Base-by-base conservation (phyloP, 2,329 filamentous ascomycete genomes). In the Sphaerulina vaccinii region DNA sequence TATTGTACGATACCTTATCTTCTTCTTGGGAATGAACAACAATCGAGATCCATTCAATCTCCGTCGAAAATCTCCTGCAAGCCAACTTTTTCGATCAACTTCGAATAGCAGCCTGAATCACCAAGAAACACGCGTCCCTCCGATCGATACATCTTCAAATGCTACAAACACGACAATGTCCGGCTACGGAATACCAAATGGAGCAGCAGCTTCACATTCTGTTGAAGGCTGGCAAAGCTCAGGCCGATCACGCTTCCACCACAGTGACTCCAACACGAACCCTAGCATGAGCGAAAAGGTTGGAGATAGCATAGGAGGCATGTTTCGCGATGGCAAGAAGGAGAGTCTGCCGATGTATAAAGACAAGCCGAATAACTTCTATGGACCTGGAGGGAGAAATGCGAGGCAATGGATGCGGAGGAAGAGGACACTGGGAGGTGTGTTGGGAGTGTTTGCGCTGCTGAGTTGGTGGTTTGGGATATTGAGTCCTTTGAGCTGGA, bases 291-390 rank as follows among this genome's bases (percentile, higher is more conserved):
- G 57, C 52, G 73, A 73, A 49, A 71, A 74, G 56, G 68, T 89
- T 33, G 76, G 85, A 42, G 80, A 81, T 62, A 82, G 80, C 56
- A 75, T 89, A 29, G 80, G 80, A 44, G 78, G 77, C 52, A 79
- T 90, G 54, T 84, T 91, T 56, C 81, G 84, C 32, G 71, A 72
- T 43, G 75, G 78, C 41, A 76, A 80, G 72, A 70, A 69, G 55
- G 76, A 83, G 21, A 62, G 63, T 52, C 75, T 99, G 57, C 93
- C 93, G 39, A 91, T 97, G 87, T 99, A 99, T 76, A 99, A 99
- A 73, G 93, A 99, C 74, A 99, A 99, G 71, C 93, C 93, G n/a
- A 93, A 88, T 68, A 79, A 79, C 44, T 85, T 88, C 63, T 77
- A 81, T 37, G 74, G 78, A 27, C 82, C 81, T 13, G 61, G 64